Base-by-base conservation (phyloP, 768 basidiomycete species). In the Inosperma sp. region DNA sequence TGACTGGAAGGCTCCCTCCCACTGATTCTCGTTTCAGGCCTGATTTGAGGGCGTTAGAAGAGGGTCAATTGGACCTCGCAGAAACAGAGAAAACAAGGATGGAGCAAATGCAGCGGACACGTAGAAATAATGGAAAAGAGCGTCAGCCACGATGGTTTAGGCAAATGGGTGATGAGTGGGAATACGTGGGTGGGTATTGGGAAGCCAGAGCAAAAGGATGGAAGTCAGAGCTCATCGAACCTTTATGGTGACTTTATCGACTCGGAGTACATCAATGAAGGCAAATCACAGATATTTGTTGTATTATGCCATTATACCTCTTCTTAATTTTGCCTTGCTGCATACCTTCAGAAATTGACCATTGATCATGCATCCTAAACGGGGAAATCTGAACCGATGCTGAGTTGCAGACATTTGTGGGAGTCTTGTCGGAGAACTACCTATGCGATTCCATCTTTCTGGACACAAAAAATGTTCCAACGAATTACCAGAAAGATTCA, bases 21-120 rank as follows among this genome's bases (percentile, higher is more conserved):
- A 92, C 91, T 5, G 91, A 94, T 63, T 93, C 92, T 8, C 78
- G 91, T 35, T 75, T 77, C 57, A 78, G 91, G 26, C 85, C 90
- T 4, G 90, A 93, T 67, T 84, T 93, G 37, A 73, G 88, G 14
- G 88, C 88, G 5, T 71, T 93, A 36, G 91, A 94, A 62, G 79
- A 87, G 58, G 91, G 90, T 3, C 67, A 84, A 44, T 58, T 87
- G 13, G 82, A 87, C 44, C 57, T 65, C 34, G 90, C 91, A 3
- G 92, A 94, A 59, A 69, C 61, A 34, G 78, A 86, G 60, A 94
- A 94, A 68, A 63, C 70, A 13, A 73, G 79, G 35, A 68, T 93
- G 3, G 91, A 94, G 63, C 86, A 84, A 52, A 62, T 78, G 59
- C 91, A 94, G 68, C 75, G 91, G 47, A 81, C 82, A 37, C 76